A percentile compares a stretch with the other conserved stretches of the same genome.
Conservation (phyloP, 805 yeast genomes). For the Candida gorgasii region DNA sequence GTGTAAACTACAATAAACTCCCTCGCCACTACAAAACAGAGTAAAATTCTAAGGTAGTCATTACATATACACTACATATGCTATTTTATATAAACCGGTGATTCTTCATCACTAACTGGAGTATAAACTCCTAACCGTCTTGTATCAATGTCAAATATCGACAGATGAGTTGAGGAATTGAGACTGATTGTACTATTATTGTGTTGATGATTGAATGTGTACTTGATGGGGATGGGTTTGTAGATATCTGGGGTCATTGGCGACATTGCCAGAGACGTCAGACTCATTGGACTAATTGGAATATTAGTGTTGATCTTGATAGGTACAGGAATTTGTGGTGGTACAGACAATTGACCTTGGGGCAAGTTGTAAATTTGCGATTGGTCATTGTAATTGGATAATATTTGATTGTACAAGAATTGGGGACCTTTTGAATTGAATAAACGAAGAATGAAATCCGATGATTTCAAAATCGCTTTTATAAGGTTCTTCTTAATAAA, state of each 20-base stretch:
- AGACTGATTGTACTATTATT: constrained; percentile 30
- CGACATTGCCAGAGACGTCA: not conserved
- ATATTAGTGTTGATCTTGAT: not conserved
- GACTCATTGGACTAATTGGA: constrained; percentile 2
- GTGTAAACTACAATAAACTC: too few species aligned
- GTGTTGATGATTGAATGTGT: constrained; percentile 18
- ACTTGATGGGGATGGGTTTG: constrained; percentile 16
- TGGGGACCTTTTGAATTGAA: constrained; percentile 33
- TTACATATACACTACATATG: too few species aligned
- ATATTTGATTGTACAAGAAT: constrained; percentile 24
- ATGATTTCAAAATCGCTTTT: constrained; percentile 26
- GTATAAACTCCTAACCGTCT: constrained; percentile 26
- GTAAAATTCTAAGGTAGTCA: too few species aligned
- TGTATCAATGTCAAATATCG: constrained; percentile 20
- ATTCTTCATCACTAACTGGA: constrained; percentile 35
- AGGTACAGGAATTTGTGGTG: constrained; percentile 6
- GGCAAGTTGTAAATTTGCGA: constrained; percentile 8
- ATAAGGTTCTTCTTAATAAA: constrained; percentile 28
- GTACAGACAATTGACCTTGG: constrained; percentile 2
- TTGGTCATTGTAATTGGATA: constrained; percentile 14
- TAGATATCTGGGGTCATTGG: constrained; percentile 12
- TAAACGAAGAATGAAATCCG: constrained; percentile 28
- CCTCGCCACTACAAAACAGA: too few species aligned
- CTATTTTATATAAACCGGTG: constrained; percentile 13
- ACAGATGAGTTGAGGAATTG: constrained; percentile 18